phyloP scores from a whole-genome alignment of 106 monocot genomes.

The Dendrobium chrysotoxum region DNA sequence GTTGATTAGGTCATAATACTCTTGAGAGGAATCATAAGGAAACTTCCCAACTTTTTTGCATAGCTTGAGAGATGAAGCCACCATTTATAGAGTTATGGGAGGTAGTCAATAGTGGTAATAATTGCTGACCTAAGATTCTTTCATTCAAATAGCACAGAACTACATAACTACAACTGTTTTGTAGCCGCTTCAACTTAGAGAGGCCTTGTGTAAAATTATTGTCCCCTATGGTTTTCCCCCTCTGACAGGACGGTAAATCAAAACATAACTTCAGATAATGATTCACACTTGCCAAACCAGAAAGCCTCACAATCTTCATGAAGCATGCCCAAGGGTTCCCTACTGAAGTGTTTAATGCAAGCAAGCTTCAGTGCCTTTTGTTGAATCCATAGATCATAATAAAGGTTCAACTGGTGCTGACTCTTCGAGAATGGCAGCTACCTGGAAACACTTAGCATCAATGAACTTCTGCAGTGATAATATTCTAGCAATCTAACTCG shows the following conservation, averaged over 20 bases:
- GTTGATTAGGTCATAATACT: no score
- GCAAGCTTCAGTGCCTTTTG: constrained; percentile 48
- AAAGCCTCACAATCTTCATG: constrained; percentile 50
- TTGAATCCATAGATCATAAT: constrained; percentile 25
- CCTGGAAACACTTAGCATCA: constrained; percentile 91
- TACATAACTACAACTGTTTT: constrained; percentile 50
- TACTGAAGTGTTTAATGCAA: constrained; percentile 66
- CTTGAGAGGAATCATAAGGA: no score
- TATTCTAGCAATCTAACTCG: constrained; percentile 79
- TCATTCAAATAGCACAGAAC: constrained; percentile 31
- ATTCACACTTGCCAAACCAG: constrained; percentile 33
- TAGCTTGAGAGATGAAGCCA: constrained; percentile 47
- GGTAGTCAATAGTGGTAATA: constrained; percentile 8
- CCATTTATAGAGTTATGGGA: constrained; percentile 21
- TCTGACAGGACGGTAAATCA: constrained; percentile 63
- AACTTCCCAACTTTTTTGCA: constrained; percentile 63
- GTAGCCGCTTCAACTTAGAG: constrained; percentile 36
- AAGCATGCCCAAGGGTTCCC: constrained; percentile 54
- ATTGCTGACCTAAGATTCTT: constrained; percentile 13
- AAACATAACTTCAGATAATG: constrained; percentile 44
- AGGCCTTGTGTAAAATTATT: constrained; percentile 42
- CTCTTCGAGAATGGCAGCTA: constrained; percentile 77
- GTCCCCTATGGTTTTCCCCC: constrained; percentile 17
- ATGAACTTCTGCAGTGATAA: constrained; percentile 57
- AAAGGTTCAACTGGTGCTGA: constrained; percentile 87